Evolutionary conservation across 1,284 basidiomycete species (phyloP).

Genomic region (Irpex sp.): DNA sequence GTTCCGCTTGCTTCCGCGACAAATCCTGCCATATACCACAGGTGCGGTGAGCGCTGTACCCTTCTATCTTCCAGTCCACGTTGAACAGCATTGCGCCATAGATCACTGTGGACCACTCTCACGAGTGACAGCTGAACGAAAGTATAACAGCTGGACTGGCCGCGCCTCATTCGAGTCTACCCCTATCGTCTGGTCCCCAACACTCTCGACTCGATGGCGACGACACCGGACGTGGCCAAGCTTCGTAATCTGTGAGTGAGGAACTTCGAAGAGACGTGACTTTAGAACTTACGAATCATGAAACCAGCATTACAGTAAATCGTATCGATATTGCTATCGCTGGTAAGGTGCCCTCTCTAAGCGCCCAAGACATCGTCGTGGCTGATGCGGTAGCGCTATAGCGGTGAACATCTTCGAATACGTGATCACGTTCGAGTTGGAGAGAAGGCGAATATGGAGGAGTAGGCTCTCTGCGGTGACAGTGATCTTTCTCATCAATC

Average conservation of each 20-base stretch:
- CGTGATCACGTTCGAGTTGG: conserved; percentile 1
- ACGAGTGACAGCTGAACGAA: too few species aligned
- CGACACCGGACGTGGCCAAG: not conserved
- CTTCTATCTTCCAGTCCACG: too few species aligned
- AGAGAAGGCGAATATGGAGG: not conserved
- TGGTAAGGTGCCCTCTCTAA: not conserved
- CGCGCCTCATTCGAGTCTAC: not conserved
- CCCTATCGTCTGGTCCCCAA: not conserved
- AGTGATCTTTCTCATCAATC: conserved; percentile 3
- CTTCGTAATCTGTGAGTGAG: not conserved
- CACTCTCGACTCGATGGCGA: not conserved
- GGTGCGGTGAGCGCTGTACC: too few species aligned
- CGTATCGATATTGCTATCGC: not conserved
- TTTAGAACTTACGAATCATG: too few species aligned
- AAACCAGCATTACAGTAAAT: not conserved
- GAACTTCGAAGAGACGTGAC: too few species aligned
- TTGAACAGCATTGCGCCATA: too few species aligned
- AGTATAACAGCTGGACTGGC: not conserved
- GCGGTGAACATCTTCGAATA: conserved; percentile 5
- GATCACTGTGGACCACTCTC: too few species aligned
- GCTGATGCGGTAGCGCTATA: not conserved
- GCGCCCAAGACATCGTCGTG: not conserved
- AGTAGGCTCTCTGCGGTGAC: not conserved
- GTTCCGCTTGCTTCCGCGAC: too few species aligned
- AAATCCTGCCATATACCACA: too few species aligned